Conservation (phyloP, 116 monocot genomes). For the Zostera marina region DNA sequence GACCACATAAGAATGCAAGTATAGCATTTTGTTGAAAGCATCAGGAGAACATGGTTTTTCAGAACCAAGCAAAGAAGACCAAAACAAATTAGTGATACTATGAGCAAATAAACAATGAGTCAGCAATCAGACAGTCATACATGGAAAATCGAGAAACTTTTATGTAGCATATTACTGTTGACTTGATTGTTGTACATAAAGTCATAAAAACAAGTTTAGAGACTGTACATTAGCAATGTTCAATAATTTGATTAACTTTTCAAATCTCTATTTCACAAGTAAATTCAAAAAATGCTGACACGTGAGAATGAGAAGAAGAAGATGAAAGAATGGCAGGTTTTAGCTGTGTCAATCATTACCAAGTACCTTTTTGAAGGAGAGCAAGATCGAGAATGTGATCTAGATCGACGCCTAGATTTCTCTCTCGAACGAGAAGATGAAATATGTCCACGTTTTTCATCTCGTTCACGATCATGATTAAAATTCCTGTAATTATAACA, state of each 20-base stretch:
- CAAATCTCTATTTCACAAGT: not conserved
- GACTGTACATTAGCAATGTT: no score
- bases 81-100: no score
- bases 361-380: conserved; percentile 44
- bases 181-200: no score
- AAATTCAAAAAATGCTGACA: not conserved
- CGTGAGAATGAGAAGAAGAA: not conserved
- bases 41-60: not conserved
- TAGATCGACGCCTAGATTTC: conserved; percentile 20
- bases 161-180: no score
- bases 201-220: no score
- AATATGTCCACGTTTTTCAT: conserved; percentile 19
- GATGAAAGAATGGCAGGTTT: not conserved
- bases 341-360: not conserved
- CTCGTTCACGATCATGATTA: conserved; percentile 12
- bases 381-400: conserved; percentile 19
- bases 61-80: no score
- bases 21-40: not conserved
- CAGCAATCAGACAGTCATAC: no score
- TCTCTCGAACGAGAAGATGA: conserved; percentile 29
- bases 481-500: conserved; percentile 6
- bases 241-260: no score
- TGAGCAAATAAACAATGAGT: no score
- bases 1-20: not conserved
- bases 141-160: no score